phyloP scores from a whole-genome alignment of 2,329 filamentous ascomycete species.

The Xylaria sp. region DNA sequence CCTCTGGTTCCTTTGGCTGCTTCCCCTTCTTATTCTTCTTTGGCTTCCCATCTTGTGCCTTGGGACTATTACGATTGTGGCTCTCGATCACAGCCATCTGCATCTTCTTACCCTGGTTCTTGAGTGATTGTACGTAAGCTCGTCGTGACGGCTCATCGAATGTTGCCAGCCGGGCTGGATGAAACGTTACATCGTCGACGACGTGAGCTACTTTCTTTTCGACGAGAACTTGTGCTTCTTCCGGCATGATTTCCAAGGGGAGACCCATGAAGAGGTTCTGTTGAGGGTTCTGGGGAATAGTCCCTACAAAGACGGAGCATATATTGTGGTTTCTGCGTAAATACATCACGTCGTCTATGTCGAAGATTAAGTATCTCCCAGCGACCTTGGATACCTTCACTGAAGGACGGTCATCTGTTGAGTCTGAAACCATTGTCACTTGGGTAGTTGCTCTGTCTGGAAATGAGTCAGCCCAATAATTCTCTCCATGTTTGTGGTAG shows the following conservation, averaged over 20 bases:
- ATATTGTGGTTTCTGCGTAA: constrained; percentile 85
- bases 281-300: constrained; percentile 89
- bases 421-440: constrained; percentile 39
- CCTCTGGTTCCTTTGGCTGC: constrained; percentile 16
- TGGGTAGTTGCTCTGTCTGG: constrained; percentile 26
- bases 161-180: constrained; percentile 71
- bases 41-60: constrained; percentile 20
- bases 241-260: constrained; percentile 88
- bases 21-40: constrained; percentile 36
- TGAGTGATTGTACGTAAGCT: constrained; percentile 71
- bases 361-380: constrained; percentile 88
- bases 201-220: constrained; percentile 81
- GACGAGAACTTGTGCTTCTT: constrained; percentile 86
- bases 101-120: constrained; percentile 56
- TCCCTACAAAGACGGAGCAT: constrained; percentile 86
- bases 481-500: constrained; percentile 30
- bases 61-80: constrained; percentile 33
- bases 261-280: constrained; percentile 94
- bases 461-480: constrained; percentile 37
- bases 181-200: constrained; percentile 80
- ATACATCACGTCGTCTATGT: constrained; percentile 80
- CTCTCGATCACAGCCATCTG: constrained; percentile 42
- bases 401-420: constrained; percentile 46
- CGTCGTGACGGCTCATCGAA: constrained; percentile 68
- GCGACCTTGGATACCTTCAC: constrained; percentile 85